Conservation (phyloP, 768 basidiomycete species). For the Lactifluus echinatus region DNA sequence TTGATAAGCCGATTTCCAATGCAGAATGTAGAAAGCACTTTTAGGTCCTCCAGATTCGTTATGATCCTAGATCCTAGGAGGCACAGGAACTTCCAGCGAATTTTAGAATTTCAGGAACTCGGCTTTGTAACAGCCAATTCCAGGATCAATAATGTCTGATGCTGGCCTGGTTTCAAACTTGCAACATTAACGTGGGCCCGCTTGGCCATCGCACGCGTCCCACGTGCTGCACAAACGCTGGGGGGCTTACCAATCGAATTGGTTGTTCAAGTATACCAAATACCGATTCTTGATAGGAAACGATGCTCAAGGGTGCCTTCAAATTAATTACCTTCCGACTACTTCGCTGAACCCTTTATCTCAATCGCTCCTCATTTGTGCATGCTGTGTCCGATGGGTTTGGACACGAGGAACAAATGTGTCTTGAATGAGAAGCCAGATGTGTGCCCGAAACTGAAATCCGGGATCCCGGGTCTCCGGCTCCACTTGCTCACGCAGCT, state of each 20-base stretch:
- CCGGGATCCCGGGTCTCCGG: not conserved
- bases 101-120: not conserved
- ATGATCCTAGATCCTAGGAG: no score
- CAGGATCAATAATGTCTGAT: no score
- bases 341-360: not conserved
- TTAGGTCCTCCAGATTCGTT: no score
- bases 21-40: not conserved
- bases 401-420: not conserved
- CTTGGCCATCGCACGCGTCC: not conserved
- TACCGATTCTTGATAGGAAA: not conserved
- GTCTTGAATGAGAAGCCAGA: not conserved
- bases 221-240: not conserved
- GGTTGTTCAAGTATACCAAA: not conserved
- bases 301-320: not conserved
- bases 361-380: not conserved
- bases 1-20: not conserved
- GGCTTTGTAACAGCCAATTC: not conserved
- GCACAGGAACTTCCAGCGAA: no score
- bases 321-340: not conserved
- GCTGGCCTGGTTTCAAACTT: no score
- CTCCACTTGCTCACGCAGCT: no score
- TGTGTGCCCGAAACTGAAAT: not conserved
- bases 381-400: not conserved
- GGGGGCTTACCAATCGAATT: no score
- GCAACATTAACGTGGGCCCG: not conserved